Conservation (phyloP, 345 rosid species). For the Eucalyptus dawsonii region DNA sequence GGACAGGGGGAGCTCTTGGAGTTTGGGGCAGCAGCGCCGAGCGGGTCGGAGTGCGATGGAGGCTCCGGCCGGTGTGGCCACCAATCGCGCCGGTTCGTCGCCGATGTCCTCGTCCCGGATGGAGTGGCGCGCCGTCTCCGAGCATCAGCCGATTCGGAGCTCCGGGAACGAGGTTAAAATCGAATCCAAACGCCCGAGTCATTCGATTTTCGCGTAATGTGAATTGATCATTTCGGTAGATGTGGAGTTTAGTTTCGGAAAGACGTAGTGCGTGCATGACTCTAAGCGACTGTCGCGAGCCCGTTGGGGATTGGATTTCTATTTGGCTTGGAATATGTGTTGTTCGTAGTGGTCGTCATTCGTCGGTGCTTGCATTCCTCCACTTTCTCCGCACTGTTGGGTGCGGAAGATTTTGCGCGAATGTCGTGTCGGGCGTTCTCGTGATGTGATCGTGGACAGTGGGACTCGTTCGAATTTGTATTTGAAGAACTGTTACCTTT, state of each 20-base stretch:
- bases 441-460: neutral
- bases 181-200: neutral
- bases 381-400: neutral
- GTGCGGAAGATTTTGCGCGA: neutral
- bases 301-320: neutral
- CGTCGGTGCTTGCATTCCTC: neutral
- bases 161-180: slow-evolving; percentile 36
- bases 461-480: neutral
- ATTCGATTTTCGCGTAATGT: neutral
- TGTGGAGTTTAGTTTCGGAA: neutral
- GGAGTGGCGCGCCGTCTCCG: slow-evolving; percentile 95
- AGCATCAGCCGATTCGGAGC: slow-evolving; percentile 49
- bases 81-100: slow-evolving; percentile 55
- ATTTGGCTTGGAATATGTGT: neutral
- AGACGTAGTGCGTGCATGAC: neutral
- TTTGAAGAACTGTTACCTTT: neutral
- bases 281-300: neutral
- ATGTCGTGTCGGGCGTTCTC: neutral
- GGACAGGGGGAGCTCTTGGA: neutral
- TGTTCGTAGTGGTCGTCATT: neutral
- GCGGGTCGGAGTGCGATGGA: slow-evolving; percentile 38
- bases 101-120: slow-evolving; percentile 56
- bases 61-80: slow-evolving; percentile 52
- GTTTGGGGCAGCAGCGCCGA: neutral
- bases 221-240: neutral